Base-by-base conservation (phyloP, 768 basidiomycete species). In the Grammothele lineata region DNA sequence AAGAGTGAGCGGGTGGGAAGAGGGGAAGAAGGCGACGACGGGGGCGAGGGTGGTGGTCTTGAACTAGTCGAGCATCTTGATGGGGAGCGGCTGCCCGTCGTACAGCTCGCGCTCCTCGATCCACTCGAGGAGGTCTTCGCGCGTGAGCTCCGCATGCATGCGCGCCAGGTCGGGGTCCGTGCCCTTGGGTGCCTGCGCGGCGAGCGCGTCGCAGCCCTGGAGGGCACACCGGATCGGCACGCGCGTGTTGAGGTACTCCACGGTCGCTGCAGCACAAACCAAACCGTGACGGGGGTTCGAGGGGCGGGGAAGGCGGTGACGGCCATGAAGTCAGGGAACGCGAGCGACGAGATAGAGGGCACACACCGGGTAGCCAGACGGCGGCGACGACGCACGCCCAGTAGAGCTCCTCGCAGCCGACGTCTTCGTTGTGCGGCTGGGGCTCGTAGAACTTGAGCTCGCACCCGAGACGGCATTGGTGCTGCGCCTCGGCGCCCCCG, bases 101-200 rank as follows among this genome's bases (percentile, higher is more conserved):
- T 41, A 41, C n/a, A 41, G 40, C 40, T 41, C 40, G 40, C 40
- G 40, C 40, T 41, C 40, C 26, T 41, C 40, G 5, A 41, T 41
- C 40, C 40, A 41, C 40, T 41, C 40, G 26, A 41, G 40, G 15
- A 41, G 26, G 26, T 41, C 40, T 32, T 41, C 40, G 40, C 40
- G 40, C 26, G 40, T 41, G 0, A 41, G 25, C 40, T 41, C 40
- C 26, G 40, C 40, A 19, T 41, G 40, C 40, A 41, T 41, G 8
- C 40, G 27, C 6, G 40, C 40, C 17, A 41, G 26, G 26, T 41
- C 40, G n/a, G 40, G 40, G 18, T 41, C 40, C 17, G 40, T 32
- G 24, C 40, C 40, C 26, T 41, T 41, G 26, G 40, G 40, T 27
- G 40, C 40, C 12, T 32, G 27, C 8, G 40, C 40, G 4, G 32